phyloP scores from a whole-genome alignment of 257 asterid genomes.

The Solanum gracilifrons region DNA sequence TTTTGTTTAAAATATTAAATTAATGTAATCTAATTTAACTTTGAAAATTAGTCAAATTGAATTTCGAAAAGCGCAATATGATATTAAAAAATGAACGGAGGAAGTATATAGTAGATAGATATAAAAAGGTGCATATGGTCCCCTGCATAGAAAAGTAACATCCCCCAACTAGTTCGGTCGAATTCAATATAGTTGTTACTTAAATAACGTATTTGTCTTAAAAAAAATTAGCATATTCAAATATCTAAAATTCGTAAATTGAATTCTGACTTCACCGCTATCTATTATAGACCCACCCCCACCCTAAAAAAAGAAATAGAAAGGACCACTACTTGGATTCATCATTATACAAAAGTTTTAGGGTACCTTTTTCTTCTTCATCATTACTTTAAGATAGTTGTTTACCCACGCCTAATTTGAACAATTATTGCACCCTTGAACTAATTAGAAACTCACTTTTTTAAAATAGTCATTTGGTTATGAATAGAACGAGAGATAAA shows the following conservation, averaged over 20 bases:
- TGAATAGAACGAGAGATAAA: neutral
- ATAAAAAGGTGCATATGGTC: constrained; percentile 24
- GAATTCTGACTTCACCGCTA: neutral
- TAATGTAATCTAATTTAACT: neutral
- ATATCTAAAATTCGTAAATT: neutral
- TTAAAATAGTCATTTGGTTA: neutral
- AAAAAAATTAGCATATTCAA: neutral
- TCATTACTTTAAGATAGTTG: constrained; percentile 44
- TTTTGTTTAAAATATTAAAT: no score
- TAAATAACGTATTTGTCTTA: neutral
- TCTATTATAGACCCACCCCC: neutral
- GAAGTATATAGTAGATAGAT: neutral
- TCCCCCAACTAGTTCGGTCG: neutral
- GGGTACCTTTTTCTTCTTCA: constrained; percentile 25
- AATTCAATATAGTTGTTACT: neutral
- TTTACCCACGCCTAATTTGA: constrained; percentile 48
- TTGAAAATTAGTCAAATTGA: no score
- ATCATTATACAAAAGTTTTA: constrained; percentile 23
- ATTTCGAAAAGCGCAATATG: no score
- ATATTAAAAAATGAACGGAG: neutral
- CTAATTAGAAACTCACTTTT: neutral
- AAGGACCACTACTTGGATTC: neutral
- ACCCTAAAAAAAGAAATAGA: neutral
- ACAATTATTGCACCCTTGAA: constrained; percentile 40
- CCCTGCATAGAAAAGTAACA: constrained; percentile 28